Percentiles rank a stretch among this genome's conserved stretches.
Evolutionary conservation across 345 rosid species (phyloP).

Genomic region (Salix suchowensis): DNA sequence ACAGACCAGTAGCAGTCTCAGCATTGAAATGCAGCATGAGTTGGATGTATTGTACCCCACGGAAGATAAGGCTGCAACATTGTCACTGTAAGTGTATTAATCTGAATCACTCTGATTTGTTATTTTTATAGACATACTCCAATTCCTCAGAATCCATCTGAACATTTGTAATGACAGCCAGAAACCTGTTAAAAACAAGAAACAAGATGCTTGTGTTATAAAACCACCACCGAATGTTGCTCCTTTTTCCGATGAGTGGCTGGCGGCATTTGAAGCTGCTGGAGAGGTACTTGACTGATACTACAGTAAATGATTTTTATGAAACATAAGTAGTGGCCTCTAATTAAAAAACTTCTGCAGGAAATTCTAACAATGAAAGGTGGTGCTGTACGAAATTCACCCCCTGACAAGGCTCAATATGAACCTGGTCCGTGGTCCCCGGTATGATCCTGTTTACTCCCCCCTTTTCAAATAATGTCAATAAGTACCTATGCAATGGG

Average conservation of each 20-base stretch:
- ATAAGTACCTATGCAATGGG: background rate
- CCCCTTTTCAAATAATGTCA: background rate
- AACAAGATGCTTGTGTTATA: constrained; percentile 36
- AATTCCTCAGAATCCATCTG: background rate
- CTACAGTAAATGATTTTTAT: background rate
- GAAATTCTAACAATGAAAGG: constrained; percentile 72
- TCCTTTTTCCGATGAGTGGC: constrained; percentile 96
- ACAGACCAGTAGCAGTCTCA: constrained; percentile 12
- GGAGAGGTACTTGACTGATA: constrained; percentile 65
- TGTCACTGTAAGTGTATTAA: constrained; percentile 36
- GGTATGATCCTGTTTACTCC: constrained; percentile 35
- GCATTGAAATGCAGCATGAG: constrained; percentile 16
- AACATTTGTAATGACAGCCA: constrained; percentile 28
- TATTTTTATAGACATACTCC: background rate
- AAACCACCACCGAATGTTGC: constrained; percentile 57
- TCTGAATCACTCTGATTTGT: constrained; percentile 7
- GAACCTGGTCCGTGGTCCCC: constrained; percentile 97
- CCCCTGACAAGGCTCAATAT: constrained; percentile 60
- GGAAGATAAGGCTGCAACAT: constrained; percentile 30
- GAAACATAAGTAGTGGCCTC: background rate
- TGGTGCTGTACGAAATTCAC: constrained; percentile 88
- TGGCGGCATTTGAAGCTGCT: constrained; percentile 87
- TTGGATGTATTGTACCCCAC: constrained; percentile 9
- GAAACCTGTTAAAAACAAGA: constrained; percentile 33
- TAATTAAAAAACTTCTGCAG: constrained; percentile 33